A percentile compares a stretch with the other conserved stretches of the same genome.
phyloP scores from a whole-genome alignment of 257 asterid genomes.

The Solanum appendiculatum region DNA sequence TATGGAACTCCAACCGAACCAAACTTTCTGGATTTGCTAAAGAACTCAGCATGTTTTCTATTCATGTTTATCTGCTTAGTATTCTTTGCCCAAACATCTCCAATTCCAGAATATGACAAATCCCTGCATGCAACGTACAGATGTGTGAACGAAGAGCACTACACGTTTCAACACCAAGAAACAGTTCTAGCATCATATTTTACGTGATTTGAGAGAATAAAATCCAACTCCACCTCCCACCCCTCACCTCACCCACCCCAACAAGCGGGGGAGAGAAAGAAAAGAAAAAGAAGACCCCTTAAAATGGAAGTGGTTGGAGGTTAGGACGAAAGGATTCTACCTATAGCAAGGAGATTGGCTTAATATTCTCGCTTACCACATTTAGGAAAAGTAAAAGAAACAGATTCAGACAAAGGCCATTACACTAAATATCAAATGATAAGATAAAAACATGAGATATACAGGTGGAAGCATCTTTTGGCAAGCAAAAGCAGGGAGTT shows the following conservation, averaged over 20 bases:
- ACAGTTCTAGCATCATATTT: conserved; percentile 1
- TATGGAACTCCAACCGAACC: conserved; percentile 25
- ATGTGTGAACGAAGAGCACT: not conserved
- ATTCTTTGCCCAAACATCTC: conserved; percentile 26
- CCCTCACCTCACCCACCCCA: not conserved
- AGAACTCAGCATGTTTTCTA: conserved; percentile 55
- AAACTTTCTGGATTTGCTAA: conserved; percentile 35
- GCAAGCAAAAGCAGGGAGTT: not conserved
- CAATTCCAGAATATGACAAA: conserved; percentile 21
- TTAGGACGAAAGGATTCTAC: not conserved
- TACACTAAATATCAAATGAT: not conserved
- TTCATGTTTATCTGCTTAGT: conserved; percentile 17
- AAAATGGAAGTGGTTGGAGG: not conserved
- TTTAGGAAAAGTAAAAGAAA: not conserved
- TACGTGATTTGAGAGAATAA: not conserved
- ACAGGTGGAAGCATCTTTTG: not conserved
- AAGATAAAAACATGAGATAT: not conserved
- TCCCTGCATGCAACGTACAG: conserved; percentile 25
- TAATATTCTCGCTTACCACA: not conserved
- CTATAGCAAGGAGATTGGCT: not conserved
- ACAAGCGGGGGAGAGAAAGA: not conserved
- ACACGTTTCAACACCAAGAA: not conserved
- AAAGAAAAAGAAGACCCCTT: not conserved
- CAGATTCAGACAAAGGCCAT: not conserved
- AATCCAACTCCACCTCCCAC: not conserved